Evolutionary conservation across 1,284 basidiomycete species (phyloP).

Genomic region (Microbotryum silenes-acaulis): DNA sequence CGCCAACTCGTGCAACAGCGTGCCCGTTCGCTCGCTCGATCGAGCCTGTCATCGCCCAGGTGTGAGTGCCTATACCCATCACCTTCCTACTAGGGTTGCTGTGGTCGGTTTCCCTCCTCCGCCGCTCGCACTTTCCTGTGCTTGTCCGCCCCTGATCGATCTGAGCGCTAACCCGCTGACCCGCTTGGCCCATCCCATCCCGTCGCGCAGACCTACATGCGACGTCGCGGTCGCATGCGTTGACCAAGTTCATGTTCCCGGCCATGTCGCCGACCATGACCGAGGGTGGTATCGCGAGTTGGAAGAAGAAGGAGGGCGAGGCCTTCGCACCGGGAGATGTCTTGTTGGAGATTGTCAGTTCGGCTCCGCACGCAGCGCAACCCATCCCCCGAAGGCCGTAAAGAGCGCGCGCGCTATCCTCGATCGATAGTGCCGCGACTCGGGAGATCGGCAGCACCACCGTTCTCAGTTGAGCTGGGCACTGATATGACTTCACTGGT

Average conservation of each 20-base stretch:
- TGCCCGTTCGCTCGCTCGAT: constrained; percentile 15
- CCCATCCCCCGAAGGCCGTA: no score
- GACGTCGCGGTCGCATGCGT: constrained; percentile 66
- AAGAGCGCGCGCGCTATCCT: no score
- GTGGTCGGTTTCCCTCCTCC: no score
- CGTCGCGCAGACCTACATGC: constrained; percentile 61
- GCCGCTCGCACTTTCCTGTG: background rate
- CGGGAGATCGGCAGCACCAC: no score
- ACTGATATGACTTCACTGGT: background rate
- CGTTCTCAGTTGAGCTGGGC: no score
- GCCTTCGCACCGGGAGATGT: constrained; percentile 84
- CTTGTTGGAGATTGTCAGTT: constrained; percentile 79
- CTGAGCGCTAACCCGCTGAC: background rate
- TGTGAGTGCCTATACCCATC: background rate
- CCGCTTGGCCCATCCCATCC: background rate
- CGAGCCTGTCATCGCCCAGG: constrained; percentile 6
- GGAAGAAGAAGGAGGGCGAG: constrained; percentile 97
- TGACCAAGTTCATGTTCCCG: constrained; percentile 91
- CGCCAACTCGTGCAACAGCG: constrained; percentile 22
- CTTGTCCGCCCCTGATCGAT: background rate
- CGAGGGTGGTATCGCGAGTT: constrained; percentile 92
- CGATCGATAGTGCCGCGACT: no score
- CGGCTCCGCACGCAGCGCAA: constrained; percentile 5
- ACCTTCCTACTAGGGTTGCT: no score
- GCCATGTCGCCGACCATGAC: constrained; percentile 99